phyloP scores from a whole-genome alignment of 1,139 yeast genomes.

The Hyphopichia pseudoburtonii region DNA sequence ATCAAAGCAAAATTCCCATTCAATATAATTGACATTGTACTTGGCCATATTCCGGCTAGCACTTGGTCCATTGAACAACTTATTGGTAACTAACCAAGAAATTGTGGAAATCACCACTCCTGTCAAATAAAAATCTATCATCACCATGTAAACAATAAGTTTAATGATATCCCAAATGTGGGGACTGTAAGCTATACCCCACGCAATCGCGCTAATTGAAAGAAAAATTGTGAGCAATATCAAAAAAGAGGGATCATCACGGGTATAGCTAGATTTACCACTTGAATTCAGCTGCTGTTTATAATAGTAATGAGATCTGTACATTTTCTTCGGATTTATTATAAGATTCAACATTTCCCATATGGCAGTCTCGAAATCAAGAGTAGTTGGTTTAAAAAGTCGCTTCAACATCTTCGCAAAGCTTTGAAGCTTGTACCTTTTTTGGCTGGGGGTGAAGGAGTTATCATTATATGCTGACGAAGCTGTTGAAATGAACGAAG shows the following conservation, averaged over 20 bases:
- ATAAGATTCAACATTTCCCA: constrained; percentile 85
- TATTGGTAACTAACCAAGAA: constrained; percentile 72
- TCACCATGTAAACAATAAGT: constrained; percentile 77
- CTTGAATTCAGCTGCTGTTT: constrained; percentile 31
- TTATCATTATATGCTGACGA: constrained; percentile 9
- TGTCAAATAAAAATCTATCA: constrained; percentile 73
- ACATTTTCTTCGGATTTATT: constrained; percentile 76
- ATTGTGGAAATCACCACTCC: constrained; percentile 70
- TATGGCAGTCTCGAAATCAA: constrained; percentile 88
- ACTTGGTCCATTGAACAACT: constrained; percentile 49
- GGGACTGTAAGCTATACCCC: constrained; percentile 86
- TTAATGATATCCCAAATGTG: constrained; percentile 57
- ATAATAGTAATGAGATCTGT: constrained; percentile 78
- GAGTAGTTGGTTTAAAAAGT: constrained; percentile 70
- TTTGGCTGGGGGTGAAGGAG: constrained; percentile 1
- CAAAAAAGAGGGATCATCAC: constrained; percentile 91
- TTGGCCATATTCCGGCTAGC: constrained; percentile 18
- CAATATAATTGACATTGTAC: constrained; percentile 57
- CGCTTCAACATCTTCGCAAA: constrained; percentile 34
- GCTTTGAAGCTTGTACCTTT: constrained; percentile 11
- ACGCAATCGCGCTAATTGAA: constrained; percentile 74
- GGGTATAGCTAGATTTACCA: constrained; percentile 55
- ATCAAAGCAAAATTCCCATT: constrained; percentile 95
- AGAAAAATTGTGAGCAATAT: constrained; percentile 66
- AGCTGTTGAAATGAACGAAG: constrained; percentile 22